phyloP scores from a whole-genome alignment of 2,329 filamentous ascomycete genomes.

The Passalora sequoiae region DNA sequence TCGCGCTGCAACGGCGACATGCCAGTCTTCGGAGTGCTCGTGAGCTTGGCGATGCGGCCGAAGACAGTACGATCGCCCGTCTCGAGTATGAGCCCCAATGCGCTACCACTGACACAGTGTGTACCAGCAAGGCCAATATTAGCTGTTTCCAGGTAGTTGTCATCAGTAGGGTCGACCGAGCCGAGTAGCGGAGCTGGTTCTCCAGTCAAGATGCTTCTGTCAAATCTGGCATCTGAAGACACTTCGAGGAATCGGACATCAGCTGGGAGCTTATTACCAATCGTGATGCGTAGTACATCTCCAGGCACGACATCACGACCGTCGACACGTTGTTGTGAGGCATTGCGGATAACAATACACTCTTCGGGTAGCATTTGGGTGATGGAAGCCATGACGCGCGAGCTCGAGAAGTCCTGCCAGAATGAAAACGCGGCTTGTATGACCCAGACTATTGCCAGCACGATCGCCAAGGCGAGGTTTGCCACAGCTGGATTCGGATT shows the following conservation, averaged over 20 bases:
- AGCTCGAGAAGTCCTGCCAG: slow-evolving; percentile 67
- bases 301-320: slow-evolving; percentile 61
- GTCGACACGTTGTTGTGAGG: slow-evolving; percentile 37
- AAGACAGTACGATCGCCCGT: slow-evolving; percentile 71
- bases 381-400: slow-evolving; percentile 72
- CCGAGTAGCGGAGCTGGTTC: slow-evolving; percentile 58
- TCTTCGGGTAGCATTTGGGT: slow-evolving; percentile 73
- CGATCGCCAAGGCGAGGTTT: slow-evolving; percentile 68
- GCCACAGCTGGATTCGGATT: slow-evolving; percentile 53
- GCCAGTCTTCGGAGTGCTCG: slow-evolving; percentile 62
- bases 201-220: slow-evolving; percentile 67
- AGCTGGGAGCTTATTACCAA: slow-evolving; percentile 68
- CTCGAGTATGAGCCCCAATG: slow-evolving; percentile 62
- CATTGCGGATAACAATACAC: slow-evolving; percentile 61
- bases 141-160: slow-evolving; percentile 70
- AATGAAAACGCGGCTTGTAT: slow-evolving; percentile 54
- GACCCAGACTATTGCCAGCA: slow-evolving; percentile 64
- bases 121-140: slow-evolving; percentile 76
- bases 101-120: slow-evolving; percentile 66
- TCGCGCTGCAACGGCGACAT: slow-evolving; percentile 68
- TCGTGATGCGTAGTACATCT: slow-evolving; percentile 62
- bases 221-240: slow-evolving; percentile 65
- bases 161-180: slow-evolving; percentile 61
- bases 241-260: slow-evolving; percentile 66
- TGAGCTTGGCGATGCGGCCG: slow-evolving; percentile 65